These are phyloP conservation scores for Hydnum rufescens DNA, from an alignment of 768 basidiomycete genomes.

Conservation along the genomic window DNA sequence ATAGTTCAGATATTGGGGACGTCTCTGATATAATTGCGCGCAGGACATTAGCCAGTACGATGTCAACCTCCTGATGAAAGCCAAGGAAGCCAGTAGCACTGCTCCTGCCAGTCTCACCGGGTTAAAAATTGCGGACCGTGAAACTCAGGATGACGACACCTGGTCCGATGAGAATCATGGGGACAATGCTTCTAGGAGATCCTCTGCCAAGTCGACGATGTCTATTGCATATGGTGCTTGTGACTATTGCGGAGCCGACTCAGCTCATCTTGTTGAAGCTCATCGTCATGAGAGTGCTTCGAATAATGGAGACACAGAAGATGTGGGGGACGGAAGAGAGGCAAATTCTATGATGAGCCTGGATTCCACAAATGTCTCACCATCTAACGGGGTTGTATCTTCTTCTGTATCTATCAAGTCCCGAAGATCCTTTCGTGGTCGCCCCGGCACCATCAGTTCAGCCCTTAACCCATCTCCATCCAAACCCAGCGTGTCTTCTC, in stretches of 20 bases:
- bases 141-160: slow-evolving; percentile 31
- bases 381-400: neutral
- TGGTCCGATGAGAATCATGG: slow-evolving; percentile 53
- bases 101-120: slow-evolving; percentile 77
- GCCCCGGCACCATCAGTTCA: neutral
- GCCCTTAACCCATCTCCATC: slow-evolving; percentile 2
- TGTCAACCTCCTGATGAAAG: slow-evolving; percentile 50
- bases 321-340: no score
- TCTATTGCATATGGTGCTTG: slow-evolving; percentile 26
- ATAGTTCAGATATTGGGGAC: neutral
- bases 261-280: neutral
- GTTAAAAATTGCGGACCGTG: slow-evolving; percentile 68
- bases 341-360: no score
- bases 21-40: neutral
- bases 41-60: slow-evolving; percentile 60
- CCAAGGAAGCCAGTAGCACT: slow-evolving; percentile 47
- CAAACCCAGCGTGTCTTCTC: slow-evolving; percentile 11
- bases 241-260: slow-evolving; percentile 17
- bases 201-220: neutral
- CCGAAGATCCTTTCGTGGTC: neutral
- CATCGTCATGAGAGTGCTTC: neutral
- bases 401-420: no score
- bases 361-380: neutral
- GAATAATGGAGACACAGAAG: neutral
- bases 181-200: slow-evolving; percentile 27